A percentile compares a stretch with the other conserved stretches of the same genome.
Conservation (phyloP, 495 filamentous ascomycete genomes). For the Talaromyces proteolyticus region DNA sequence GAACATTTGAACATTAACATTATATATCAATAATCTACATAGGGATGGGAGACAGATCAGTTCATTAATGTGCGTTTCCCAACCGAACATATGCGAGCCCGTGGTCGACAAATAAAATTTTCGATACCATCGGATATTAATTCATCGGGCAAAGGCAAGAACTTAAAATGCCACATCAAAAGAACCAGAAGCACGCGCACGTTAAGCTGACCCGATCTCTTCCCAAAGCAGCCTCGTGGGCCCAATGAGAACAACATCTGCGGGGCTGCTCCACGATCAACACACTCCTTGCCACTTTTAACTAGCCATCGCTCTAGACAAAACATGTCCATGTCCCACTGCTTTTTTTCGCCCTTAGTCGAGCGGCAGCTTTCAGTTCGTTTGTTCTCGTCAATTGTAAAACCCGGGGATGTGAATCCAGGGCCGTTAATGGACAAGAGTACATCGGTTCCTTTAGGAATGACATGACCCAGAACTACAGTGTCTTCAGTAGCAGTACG, state of each 20-base stretch:
- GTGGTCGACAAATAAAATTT: background rate
- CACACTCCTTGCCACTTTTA: conserved; percentile 7
- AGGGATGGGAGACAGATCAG: too few species aligned
- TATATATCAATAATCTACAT: background rate
- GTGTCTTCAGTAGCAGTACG: conserved; percentile 24
- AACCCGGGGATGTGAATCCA: conserved; percentile 9
- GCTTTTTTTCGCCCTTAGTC: background rate
- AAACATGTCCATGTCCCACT: conserved; percentile 5
- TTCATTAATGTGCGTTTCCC: background rate
- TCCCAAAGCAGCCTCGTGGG: conserved; percentile 27
- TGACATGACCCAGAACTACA: conserved; percentile 17
- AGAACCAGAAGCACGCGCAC: conserved; percentile 21
- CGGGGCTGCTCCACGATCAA: conserved; percentile 23
- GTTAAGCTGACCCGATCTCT: conserved; percentile 23
- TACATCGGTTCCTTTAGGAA: conserved; percentile 27
- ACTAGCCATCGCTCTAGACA: conserved; percentile 10
- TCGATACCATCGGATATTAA: background rate
- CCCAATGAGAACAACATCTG: conserved; percentile 23
- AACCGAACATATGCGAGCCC: background rate
- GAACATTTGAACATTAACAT: background rate
- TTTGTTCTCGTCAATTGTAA: conserved; percentile 16
- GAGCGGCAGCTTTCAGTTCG: background rate
- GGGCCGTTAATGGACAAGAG: conserved; percentile 23
- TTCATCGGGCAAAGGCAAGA: conserved; percentile 8
- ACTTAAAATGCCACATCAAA: conserved; percentile 31